phyloP scores from a whole-genome alignment of 139 green algal species.

The Chloropicon primus region DNA sequence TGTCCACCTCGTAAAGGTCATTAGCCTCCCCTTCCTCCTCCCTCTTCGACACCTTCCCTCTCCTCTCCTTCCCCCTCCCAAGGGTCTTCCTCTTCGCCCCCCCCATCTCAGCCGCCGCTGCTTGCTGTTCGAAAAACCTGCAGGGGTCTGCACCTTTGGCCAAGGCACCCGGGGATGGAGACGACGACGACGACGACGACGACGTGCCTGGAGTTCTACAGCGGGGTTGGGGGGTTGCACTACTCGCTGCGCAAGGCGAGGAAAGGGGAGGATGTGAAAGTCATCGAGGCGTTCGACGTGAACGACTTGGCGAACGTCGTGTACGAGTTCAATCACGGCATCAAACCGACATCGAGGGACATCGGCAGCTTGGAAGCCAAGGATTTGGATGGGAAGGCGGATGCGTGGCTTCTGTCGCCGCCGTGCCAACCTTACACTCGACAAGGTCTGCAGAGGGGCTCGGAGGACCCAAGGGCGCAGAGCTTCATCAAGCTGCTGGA shows the following conservation, averaged over 20 bases:
- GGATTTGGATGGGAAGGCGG: conserved; percentile 30
- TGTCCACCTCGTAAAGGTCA: not conserved
- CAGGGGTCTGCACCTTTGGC: not conserved
- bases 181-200: not conserved
- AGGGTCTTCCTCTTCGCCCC: no score
- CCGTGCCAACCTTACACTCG: conserved; percentile 74
- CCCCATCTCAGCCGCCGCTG: no score
- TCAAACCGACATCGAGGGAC: conserved; percentile 22
- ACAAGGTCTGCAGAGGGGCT: conserved; percentile 35
- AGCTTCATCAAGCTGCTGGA: conserved; percentile 42
- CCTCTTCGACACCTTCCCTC: no score
- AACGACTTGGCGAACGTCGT: conserved; percentile 50
- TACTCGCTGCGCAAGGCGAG: conserved; percentile 19
- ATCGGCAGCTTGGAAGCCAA: conserved; percentile 27
- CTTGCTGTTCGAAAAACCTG: no score
- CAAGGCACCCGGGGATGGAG: not conserved
- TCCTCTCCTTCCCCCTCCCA: no score
- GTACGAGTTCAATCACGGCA: conserved; percentile 52
- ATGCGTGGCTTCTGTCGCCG: conserved; percentile 57
- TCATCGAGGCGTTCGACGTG: conserved; percentile 58
- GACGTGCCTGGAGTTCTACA: conserved; percentile 50
- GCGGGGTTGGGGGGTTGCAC: conserved; percentile 50
- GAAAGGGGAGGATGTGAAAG: not conserved
- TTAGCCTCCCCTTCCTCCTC: no score
- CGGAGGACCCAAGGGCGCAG: conserved; percentile 29